These are phyloP conservation scores for Kalmusia sp. DNA, from an alignment of 2,329 filamentous ascomycete species.

Conservation along the genomic window DNA sequence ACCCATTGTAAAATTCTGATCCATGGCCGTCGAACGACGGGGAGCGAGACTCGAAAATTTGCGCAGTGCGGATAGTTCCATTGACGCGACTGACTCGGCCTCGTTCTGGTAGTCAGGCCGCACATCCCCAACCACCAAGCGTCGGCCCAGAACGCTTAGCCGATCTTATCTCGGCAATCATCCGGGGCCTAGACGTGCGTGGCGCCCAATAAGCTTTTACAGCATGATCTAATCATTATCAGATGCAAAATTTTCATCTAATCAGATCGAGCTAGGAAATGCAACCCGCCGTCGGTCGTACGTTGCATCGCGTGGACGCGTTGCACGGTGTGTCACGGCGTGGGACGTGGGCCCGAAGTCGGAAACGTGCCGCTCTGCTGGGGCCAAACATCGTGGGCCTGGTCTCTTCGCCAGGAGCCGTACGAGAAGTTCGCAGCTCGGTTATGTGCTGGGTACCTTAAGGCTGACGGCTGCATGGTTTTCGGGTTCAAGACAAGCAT, in stretches of 20 bases:
- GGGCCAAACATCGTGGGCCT: background rate
- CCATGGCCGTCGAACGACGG: background rate
- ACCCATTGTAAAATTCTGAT: background rate
- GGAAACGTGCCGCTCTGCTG: background rate
- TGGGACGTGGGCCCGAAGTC: background rate
- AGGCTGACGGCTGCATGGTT: background rate
- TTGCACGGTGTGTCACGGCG: background rate
- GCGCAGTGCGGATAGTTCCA: background rate
- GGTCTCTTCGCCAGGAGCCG: background rate
- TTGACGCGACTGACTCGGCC: background rate
- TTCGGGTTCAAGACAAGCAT: constrained; percentile 2
- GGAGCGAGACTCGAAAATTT: constrained; percentile 2
- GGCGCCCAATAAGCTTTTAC: background rate
- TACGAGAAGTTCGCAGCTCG: background rate
- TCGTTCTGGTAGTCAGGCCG: background rate
- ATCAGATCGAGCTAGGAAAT: constrained; percentile 11
- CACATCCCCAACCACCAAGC: background rate
- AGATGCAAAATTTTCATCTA: constrained; percentile 19
- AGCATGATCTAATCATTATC: constrained; percentile 12
- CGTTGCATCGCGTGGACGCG: background rate
- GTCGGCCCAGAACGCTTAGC: background rate
- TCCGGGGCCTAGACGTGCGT: background rate
- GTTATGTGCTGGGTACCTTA: too few relatives aligned
- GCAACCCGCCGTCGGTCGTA: background rate
- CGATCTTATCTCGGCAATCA: constrained; percentile 4